These are phyloP conservation scores for Trifolium subterraneum DNA, from an alignment of 306 rosid species.

Conservation along the genomic window DNA sequence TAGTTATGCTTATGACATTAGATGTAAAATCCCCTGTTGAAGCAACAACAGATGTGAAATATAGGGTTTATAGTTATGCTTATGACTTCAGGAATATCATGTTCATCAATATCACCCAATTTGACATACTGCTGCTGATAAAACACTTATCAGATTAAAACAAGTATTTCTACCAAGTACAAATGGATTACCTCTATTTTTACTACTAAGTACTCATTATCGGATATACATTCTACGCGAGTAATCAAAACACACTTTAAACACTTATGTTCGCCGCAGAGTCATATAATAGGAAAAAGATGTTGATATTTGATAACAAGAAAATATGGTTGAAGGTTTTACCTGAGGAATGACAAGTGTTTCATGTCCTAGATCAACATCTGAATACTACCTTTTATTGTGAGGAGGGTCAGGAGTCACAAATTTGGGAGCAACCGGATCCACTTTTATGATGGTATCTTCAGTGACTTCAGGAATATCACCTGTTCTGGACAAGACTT, in stretches of 20 bases:
- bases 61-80: too few species aligned
- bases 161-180: background rate
- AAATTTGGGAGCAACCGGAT: conserved; percentile 77
- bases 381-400: conserved; percentile 46
- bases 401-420: conserved; percentile 73
- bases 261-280: too few species aligned
- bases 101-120: too few species aligned
- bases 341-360: conserved; percentile 56
- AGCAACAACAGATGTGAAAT: too few species aligned
- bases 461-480: conserved; percentile 55
- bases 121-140: too few species aligned
- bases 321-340: conserved; percentile 31
- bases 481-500: too few species aligned
- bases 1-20: too few species aligned
- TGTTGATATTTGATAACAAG: too few species aligned
- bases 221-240: conserved; percentile 3
- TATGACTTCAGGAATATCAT: too few species aligned
- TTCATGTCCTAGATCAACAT: conserved; percentile 50
- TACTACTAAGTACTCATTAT: background rate
- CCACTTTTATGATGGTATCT: conserved; percentile 48
- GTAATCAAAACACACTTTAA: conserved; percentile 12
- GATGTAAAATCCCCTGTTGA: too few species aligned
- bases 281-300: too few species aligned
- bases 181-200: background rate
- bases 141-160: conserved; percentile 19